A percentile compares a stretch with the other conserved stretches of the same genome.
Evolutionary conservation across 2,329 filamentous ascomycete genomes (phyloP).

Genomic region (Coccinonectria pachysandricola): DNA sequence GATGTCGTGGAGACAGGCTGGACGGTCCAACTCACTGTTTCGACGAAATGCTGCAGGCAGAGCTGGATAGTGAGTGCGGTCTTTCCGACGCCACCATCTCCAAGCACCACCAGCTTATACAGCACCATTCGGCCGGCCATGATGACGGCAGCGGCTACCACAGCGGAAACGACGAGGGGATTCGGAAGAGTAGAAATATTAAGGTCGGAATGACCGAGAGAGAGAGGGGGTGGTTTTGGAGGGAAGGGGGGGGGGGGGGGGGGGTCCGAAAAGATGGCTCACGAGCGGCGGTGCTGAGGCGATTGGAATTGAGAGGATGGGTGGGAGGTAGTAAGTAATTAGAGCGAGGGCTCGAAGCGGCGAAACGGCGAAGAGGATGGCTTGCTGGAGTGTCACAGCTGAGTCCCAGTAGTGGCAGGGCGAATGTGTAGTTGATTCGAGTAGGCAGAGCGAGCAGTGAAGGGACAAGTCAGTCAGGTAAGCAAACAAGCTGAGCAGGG

Average conservation of each 20-base stretch:
- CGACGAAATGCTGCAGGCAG: conserved; percentile 95
- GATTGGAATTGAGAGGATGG: conserved; percentile 5
- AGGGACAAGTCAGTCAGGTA: no score
- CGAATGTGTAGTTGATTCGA: no score
- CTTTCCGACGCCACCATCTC: conserved; percentile 89
- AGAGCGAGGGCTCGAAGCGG: no score
- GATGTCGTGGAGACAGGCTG: no score
- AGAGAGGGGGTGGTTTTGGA: conserved; percentile 7
- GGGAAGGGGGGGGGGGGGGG: conserved; percentile 9
- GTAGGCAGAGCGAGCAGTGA: no score
- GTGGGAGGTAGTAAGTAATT: conserved; percentile 6
- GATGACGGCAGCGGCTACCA: conserved; percentile 20
- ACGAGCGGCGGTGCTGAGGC: conserved; percentile 5
- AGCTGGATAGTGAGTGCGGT: conserved; percentile 93
- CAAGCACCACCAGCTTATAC: conserved; percentile 92
- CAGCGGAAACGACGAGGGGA: conserved; percentile 8
- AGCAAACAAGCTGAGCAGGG: no score
- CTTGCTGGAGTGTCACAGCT: no score
- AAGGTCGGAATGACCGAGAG: conserved; percentile 8
- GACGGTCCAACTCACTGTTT: conserved; percentile 66
- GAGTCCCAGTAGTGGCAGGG: no score
- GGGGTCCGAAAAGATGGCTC: conserved; percentile 14
- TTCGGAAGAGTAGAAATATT: conserved; percentile 4
- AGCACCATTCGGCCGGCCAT: conserved; percentile 93
- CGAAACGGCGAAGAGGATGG: no score